Conservation (phyloP, 306 rosid species). For the Datisca glomerata region DNA sequence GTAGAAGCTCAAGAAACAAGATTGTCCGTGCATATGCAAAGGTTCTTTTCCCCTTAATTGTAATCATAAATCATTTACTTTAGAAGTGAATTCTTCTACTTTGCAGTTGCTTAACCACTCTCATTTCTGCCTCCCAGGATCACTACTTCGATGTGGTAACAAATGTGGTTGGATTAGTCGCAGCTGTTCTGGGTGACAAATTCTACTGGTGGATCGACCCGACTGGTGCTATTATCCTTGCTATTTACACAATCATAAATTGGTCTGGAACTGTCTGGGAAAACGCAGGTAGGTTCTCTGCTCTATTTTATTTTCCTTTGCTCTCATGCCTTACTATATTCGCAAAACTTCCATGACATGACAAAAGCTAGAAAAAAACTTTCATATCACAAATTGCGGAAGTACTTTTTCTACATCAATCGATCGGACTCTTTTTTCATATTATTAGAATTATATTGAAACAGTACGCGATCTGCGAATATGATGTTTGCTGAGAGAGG, state of each 20-base stretch:
- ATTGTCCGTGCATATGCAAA: constrained; percentile 77
- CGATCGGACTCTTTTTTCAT: too few species aligned
- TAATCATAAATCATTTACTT: too few species aligned
- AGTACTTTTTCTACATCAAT: too few species aligned
- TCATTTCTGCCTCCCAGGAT: constrained; percentile 30
- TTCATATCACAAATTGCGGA: too few species aligned
- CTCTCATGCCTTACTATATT: too few species aligned
- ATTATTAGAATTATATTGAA: too few species aligned
- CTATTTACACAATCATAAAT: constrained; percentile 56
- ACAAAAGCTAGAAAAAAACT: too few species aligned
- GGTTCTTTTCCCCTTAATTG: constrained; percentile 24
- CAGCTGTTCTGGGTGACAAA: constrained; percentile 62
- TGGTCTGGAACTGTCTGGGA: constrained; percentile 75
- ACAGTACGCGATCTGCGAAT: too few species aligned
- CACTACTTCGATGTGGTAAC: constrained; percentile 73
- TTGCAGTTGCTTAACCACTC: background rate
- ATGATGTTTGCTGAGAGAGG: too few species aligned
- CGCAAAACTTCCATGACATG: background rate
- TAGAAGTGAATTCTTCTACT: too few species aligned
- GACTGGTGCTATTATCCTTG: constrained; percentile 61
- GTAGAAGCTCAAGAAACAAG: constrained; percentile 46
- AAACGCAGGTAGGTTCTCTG: constrained; percentile 42
- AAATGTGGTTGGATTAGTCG: constrained; percentile 50
- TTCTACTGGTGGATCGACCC: constrained; percentile 80
- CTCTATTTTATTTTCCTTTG: background rate